Percentiles rank a stretch among this genome's conserved stretches.
Conservation (phyloP, 116 monocot genomes). For the Dioscorea cayenensis region DNA sequence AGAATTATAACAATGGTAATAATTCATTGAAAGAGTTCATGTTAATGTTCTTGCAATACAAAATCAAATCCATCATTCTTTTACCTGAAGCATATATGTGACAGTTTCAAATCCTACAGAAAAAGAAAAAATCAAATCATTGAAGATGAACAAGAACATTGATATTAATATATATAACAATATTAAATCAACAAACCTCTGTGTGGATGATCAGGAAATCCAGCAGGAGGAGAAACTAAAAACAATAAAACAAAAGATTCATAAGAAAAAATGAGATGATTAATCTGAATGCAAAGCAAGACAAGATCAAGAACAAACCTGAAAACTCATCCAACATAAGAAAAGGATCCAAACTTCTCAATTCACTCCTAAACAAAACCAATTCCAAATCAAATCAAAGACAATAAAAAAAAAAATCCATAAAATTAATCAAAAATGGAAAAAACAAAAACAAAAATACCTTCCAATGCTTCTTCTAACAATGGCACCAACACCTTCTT, state of each 20-base stretch:
- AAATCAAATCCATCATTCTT: background rate
- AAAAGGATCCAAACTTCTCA: constrained; percentile 86
- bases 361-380: constrained; percentile 16
- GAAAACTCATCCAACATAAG: constrained; percentile 89
- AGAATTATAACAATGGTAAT: too few relatives aligned
- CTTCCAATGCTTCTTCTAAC: constrained; percentile 83
- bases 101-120: constrained; percentile 77
- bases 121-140: background rate
- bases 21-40: background rate
- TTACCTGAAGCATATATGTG: constrained; percentile 80
- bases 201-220: constrained; percentile 98
- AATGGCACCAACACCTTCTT: constrained; percentile 57
- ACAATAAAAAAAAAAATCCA: background rate
- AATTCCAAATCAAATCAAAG: background rate
- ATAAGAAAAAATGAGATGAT: background rate
- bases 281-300: background rate
- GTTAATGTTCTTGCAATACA: background rate
- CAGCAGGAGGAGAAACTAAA: constrained; percentile 69
- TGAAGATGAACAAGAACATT: background rate
- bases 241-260: background rate
- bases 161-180: background rate
- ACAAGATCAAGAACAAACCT: constrained; percentile 18
- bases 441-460: constrained; percentile 9
- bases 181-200: constrained; percentile 35
- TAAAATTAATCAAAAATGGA: background rate